Base-by-base conservation (phyloP, 208 protist species). In the Acanthamoeba lugdunensis region DNA sequence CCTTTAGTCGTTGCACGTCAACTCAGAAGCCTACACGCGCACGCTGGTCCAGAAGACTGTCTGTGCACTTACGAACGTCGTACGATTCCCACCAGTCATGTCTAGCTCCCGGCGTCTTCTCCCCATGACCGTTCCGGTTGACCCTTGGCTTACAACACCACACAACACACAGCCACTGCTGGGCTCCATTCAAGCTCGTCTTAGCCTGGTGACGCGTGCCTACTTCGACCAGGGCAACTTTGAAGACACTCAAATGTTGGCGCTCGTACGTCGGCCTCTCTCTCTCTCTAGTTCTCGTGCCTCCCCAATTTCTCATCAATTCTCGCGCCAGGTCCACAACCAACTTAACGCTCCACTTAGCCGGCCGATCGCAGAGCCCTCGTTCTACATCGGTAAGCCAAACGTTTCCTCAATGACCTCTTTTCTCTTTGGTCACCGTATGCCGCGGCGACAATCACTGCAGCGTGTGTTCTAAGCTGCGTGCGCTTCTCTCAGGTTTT, bases 171-270 rank as follows among this genome's bases (percentile, higher is more conserved):
- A 91, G 85, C 85, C 85, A 5, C 54, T 75, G 30, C 61, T 75
- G 52, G 85, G 85, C 9, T 67, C 52, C 33, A 75, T 91, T 28
- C 45, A 75, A 23, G 33, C 85, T 4, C 85, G 85, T 2, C 85
- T 91, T 13, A 37, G 61, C 28, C 85, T 91, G 2, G 85, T 91
- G 9, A 91, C 85, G 16, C 85, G 48, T 6, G 85, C 85, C 58
- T 91, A 91, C 37, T 91, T 91, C 41, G 85, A 91, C 1, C 85
- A 91, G 37, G 85, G 85, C 85, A 75, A 91, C 33, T 91, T 91
- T 28, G 85, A 91, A 23, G 61, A 91, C 28, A 91, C 85, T 11
- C 14, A 67, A 50, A 4, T 91, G 33, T n/a, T 91, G 21, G 85
- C 85, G 14, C 84, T 54, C 37, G 58, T 67, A 52, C 23, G 84